Base-by-base conservation (phyloP, 208 protist genomes). In the Leishmania mexicana region DNA sequence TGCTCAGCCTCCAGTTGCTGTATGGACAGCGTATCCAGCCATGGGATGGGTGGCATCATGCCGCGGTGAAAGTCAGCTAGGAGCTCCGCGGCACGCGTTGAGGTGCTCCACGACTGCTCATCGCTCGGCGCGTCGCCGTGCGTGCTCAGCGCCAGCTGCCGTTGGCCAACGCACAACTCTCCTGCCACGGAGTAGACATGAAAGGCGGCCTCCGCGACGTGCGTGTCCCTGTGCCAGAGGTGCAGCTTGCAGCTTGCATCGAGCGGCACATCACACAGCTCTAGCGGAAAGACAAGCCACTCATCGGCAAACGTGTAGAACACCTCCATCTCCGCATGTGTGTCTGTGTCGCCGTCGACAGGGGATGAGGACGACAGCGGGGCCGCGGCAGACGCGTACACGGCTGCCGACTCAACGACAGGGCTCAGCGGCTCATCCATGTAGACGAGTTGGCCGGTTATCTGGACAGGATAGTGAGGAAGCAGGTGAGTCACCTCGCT, bases 201-300 rank as follows among this genome's bases (percentile, higher is more conserved):
- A 80, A 91, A 90, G 7, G 62, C 31, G 64, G 84, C 17, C 53
- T 79, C 51, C 42, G 35, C 76, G 73, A 83, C 51, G 76, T 74
- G 47, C 40, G 35, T 53, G 54, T 78, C 78, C 74, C 72, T 77
- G 70, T 67, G 70, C 68, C 77, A 83, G 57, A 84, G 75, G 45
- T 81, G 79, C 75, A 90, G n/a, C 53, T 62, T 67, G 53, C 78
- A 81, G 35, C 31, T 72, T 10, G 95, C 91, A 81, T 97, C 94
- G 3, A 97, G 81, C 35, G 96, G 96, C 70, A 99, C 62, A 70
- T 98, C 94, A 76, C 89, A 84, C 68, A 98, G 84, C 65, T 88
- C 83, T 19, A 99, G 85, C 8, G 96, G 95, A 17, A 98, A 89
- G 49, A 90, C 83, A 17, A 97, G 54, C 86, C 89, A 92, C 75